Base-by-base conservation (phyloP, 1,284 basidiomycete genomes). In the Trichosporon inkin region DNA sequence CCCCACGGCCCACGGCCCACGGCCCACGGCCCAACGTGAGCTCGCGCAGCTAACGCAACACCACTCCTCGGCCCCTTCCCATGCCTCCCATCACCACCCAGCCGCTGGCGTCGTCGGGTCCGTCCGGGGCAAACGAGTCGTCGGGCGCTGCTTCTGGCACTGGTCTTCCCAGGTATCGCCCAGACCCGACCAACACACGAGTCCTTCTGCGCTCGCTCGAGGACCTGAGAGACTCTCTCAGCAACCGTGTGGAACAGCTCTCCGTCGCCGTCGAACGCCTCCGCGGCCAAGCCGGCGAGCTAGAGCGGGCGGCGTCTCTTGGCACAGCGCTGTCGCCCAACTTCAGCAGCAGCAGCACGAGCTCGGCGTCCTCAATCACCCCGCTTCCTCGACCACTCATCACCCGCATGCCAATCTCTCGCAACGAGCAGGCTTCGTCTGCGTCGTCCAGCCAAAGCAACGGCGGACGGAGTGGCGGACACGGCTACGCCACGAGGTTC, bases 191-290 rank as follows among this genome's bases (percentile, higher is more conserved):
- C 36, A 62, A 60, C 55, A 64, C 64, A 10, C 67, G 64, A 22
- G 57, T 57, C 2, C 58, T 69, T 16, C 56, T 68, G 16, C 57
- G 41, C n/a, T 65, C 68, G 0, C 66, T 73, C n/a, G 68, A 71
- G 47, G 68, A 71, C 10, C 56, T 73, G 3, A 63, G 68, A 17
- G 69, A 71, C 54, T 66, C 65, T 1, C 62, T 73, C 10, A 58
- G 57, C 8, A 47, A 51, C 13, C 64, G 70, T 17, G 66, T 73
- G n/a, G 62, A 67, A 13, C 67, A 71, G 57, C 63, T 73, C 3
- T 64, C 65, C 17, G 49, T 49, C 13, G 67, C 70, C 6, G 67
- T 73, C 17, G 69, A 68, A 19, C 62, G 70, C 7, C 57, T 71
- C 1, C 62, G 70, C n/a, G 56, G 47, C 3, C 70, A 71, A 44